Evolutionary conservation across 83 land plant genomes (phyloP), one percentile per base, ranked within the genome.

Genomic region (Isoetes engelmannii): DNA sequence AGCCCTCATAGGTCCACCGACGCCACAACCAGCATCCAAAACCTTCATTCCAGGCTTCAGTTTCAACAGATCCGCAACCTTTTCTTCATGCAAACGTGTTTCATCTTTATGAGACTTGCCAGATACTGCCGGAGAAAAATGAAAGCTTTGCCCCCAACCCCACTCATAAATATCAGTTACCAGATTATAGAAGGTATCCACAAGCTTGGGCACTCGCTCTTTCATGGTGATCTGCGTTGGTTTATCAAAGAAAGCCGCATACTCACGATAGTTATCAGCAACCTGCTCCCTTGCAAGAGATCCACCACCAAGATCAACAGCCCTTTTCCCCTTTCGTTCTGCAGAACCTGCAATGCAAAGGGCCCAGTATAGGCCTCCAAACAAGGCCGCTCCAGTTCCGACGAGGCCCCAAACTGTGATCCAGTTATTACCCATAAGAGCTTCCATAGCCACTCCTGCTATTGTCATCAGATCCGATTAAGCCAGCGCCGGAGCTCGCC

Each of bases 121-220:
- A 4, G 82, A 82, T 43, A 86, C 7, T 57, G 88, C 78, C 4
- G 95, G 97, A 21, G 97, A 89, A 84, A 92, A 92, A 67, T 92
- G 97, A 83, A 92, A 89, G 78, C 87, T 84, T 76, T 92, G 95
- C 6, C 97, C 97, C 97, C 97, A 92, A 0, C 97, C 97, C 97
- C 97, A 92, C 77, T 92, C 94, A 73, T 89, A 89, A 65, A 90
- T 90, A 78, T 90, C 97, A n/a, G 97, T 92, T 42, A 92, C 94
- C 12, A 92, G 86, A 69, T 92, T 89, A 82, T 92, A 92, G 81
- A 88, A 92, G 17, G 97, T 92, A 74, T 89, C 94, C 75, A 92
- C 94, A 53, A 86, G 88, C 66, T 82, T 83, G 6, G 97, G 94
- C 7, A 92, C 94, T 15, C 89, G 79, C 7, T 88, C 85, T 51